Evolutionary conservation across 1,139 yeast genomes (phyloP).

Genomic region (Saccharomyces hybrid): DNA sequence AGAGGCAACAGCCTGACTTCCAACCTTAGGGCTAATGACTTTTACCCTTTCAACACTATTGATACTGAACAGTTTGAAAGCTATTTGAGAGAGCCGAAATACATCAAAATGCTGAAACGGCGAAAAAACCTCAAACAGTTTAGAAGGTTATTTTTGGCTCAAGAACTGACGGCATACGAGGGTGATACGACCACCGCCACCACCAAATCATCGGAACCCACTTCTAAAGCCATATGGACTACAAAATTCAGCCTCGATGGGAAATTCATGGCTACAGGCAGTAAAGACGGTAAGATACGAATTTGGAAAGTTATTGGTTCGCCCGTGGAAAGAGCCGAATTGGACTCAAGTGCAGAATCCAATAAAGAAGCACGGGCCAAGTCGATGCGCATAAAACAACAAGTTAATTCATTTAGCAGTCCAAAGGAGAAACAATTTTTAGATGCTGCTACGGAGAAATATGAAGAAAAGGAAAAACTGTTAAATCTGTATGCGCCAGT

Average conservation of each 20-base stretch:
- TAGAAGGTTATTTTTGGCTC: constrained; percentile 67
- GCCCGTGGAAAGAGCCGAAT: constrained; percentile 51
- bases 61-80: constrained; percentile 33
- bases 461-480: constrained; percentile 6
- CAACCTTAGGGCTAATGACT: constrained; percentile 1
- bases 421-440: constrained; percentile 1
- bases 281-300: constrained; percentile 58
- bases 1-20: neutral
- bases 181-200: constrained; percentile 4
- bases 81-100: constrained; percentile 45
- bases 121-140: constrained; percentile 39
- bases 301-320: constrained; percentile 78
- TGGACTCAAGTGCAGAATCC: constrained; percentile 18
- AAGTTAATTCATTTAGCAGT: constrained; percentile 1
- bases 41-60: constrained; percentile 7
- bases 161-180: constrained; percentile 43
- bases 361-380: constrained; percentile 6
- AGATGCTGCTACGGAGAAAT: constrained; percentile 3
- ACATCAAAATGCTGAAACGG: constrained; percentile 40
- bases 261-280: constrained; percentile 74
- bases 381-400: constrained; percentile 4
- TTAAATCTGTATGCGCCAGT: constrained; percentile 56
- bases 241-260: constrained; percentile 76
- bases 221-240: constrained; percentile 54
- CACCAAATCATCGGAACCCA: neutral